These are phyloP conservation scores for Limnanthes douglasii DNA, from an alignment of 345 rosid genomes.

Conservation along the genomic window DNA sequence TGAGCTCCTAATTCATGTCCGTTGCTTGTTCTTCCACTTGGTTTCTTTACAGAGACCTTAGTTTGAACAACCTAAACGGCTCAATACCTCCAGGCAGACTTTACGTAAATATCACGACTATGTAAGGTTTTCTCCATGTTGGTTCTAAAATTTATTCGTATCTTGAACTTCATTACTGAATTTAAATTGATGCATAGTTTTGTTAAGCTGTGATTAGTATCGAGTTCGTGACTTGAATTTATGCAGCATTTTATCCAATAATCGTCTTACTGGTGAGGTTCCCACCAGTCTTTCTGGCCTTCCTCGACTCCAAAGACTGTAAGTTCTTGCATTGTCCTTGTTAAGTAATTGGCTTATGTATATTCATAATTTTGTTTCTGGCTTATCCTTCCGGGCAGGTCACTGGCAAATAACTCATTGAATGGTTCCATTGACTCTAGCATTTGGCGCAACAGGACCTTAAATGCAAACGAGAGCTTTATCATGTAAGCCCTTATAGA, in stretches of 20 bases:
- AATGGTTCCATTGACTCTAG: slow-evolving; percentile 50
- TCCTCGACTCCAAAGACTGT: slow-evolving; percentile 61
- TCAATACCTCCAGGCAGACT: slow-evolving; percentile 52
- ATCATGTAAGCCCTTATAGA: slow-evolving; percentile 49
- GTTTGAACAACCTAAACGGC: slow-evolving; percentile 67
- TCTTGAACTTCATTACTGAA: too few relatives aligned
- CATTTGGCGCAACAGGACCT: slow-evolving; percentile 55
- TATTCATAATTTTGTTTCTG: slow-evolving; percentile 7
- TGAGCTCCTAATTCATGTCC: neutral
- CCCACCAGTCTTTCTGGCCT: slow-evolving; percentile 54
- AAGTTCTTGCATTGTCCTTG: slow-evolving; percentile 15
- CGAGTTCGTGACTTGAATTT: slow-evolving; percentile 1
- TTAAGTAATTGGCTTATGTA: neutral
- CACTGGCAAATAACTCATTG: slow-evolving; percentile 61
- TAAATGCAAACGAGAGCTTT: slow-evolving; percentile 35
- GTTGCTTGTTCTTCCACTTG: slow-evolving; percentile 6
- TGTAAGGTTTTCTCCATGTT: slow-evolving; percentile 43
- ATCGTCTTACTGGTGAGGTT: slow-evolving; percentile 53
- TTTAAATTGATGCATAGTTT: too few relatives aligned
- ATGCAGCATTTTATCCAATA: slow-evolving; percentile 62
- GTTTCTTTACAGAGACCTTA: slow-evolving; percentile 57
- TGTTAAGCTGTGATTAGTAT: slow-evolving; percentile 2
- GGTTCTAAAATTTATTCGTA: too few relatives aligned
- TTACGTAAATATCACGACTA: slow-evolving; percentile 62
- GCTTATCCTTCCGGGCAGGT: slow-evolving; percentile 35